Percentiles rank a stretch among this genome's conserved stretches.
These are phyloP conservation scores for Claviceps arundinis DNA, from an alignment of 2,329 filamentous ascomycete genomes.

Conservation along the genomic window DNA sequence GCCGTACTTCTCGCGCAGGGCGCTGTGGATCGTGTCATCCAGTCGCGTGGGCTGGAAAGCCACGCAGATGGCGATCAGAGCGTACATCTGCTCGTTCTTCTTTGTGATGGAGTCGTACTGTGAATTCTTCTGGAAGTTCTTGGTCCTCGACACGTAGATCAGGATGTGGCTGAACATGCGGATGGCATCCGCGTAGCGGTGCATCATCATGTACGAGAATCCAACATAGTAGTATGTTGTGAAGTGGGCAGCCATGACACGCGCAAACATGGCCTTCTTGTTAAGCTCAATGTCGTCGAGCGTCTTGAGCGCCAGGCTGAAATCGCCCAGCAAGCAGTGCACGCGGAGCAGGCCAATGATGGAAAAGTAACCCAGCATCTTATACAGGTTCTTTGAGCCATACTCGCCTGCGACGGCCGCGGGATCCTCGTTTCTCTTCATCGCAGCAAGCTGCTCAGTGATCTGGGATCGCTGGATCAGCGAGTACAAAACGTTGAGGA, in stretches of 20 bases:
- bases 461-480: conserved; percentile 98
- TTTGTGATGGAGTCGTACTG: conserved; percentile 98
- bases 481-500: conserved; percentile 97
- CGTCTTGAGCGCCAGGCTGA: conserved; percentile 95
- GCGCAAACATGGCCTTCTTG: conserved; percentile 99
- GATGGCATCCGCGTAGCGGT: conserved; percentile 96
- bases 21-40: conserved; percentile 97
- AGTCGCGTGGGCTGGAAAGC: conserved; percentile 94
- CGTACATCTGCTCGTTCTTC: conserved; percentile 99
- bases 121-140: conserved; percentile 99
- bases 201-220: conserved; percentile 99
- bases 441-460: conserved; percentile 88
- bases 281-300: conserved; percentile 99
- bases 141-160: conserved; percentile 94
- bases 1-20: conserved; percentile 96
- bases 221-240: conserved; percentile 99
- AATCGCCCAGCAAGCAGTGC: conserved; percentile 92
- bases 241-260: conserved; percentile 98
- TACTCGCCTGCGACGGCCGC: conserved; percentile 86
- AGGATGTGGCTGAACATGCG: conserved; percentile 99
- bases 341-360: conserved; percentile 95
- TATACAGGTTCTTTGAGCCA: conserved; percentile 84
- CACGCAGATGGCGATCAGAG: conserved; percentile 95
- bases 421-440: conserved; percentile 87
- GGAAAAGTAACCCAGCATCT: conserved; percentile 98